Evolutionary conservation across 495 filamentous ascomycete genomes (phyloP), one percentile per base, ranked within the genome.

Genomic region (Thermochaetoides thermophila): DNA sequence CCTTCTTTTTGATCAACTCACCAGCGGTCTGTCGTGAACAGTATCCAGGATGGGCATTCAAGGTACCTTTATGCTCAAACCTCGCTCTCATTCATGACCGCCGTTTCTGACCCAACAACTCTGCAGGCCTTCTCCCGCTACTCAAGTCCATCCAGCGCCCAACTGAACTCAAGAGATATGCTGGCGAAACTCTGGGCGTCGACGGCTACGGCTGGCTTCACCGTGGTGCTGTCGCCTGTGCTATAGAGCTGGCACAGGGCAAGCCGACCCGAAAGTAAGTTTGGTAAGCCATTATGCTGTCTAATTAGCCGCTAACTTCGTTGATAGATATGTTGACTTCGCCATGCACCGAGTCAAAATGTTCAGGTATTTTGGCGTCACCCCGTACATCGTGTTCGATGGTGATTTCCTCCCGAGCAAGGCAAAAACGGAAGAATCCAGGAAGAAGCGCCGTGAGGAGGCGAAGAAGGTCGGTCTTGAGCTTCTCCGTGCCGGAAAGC

Each of bases 151-250:
- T 99, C 29, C 89, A 96, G 29, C 83, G 82, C 46, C 81, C 78
- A 44, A 78, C 73, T 34, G 76, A 85, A 37, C 60, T 99, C 32
- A 91, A 80, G 51, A 81, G 85, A 46, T 96, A 81, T 53, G 67
- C 70, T 9, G 87, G 86, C 19, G 78, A 87, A 53, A 92, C 82
- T 3, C 69, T 99, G 26, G 91, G 81, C 3, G 73, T 99, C 11
- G 91, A 99, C 55, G 86, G 80, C 37, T 99, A 99, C 64, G 89
- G 85, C 50, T 99, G 91, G 91, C 74, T 99, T 21, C 91, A 99
- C 52, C 80, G 91, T 41, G 91, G 87, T 19, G 82, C 85, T 16
- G 73, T 91, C 31, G 67, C 85, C 16, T 99, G 89, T 53, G 81
- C 87, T 35, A 75, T 92, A 40, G 91, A 96, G 39, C 66, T 99